phyloP scores from a whole-genome alignment of 1,284 basidiomycete species.

The Melampsora americana region DNA sequence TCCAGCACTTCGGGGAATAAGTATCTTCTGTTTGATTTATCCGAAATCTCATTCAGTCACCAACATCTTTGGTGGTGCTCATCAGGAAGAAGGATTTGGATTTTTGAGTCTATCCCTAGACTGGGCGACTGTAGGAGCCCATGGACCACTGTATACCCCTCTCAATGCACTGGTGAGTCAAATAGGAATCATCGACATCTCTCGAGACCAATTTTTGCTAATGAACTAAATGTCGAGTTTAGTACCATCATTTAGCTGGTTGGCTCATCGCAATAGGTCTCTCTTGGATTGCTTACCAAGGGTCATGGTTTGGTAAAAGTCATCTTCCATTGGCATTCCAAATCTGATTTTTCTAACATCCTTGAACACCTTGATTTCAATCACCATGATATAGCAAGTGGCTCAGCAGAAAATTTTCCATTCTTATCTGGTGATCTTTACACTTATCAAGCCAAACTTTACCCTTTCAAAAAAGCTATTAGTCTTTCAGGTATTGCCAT shows the following conservation, averaged over 20 bases:
- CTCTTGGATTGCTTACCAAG: conserved; percentile 28
- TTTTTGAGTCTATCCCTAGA: conserved; percentile 7
- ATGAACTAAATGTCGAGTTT: neutral
- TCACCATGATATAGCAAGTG: neutral
- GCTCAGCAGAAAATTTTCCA: neutral
- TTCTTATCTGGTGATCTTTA: conserved; percentile 1
- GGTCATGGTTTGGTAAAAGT: conserved; percentile 38
- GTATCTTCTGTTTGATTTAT: neutral
- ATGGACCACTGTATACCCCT: conserved; percentile 11
- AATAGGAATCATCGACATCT: no score
- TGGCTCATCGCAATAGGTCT: conserved; percentile 26
- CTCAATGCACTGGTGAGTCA: neutral
- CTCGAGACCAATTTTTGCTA: neutral
- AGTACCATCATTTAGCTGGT: conserved; percentile 35
- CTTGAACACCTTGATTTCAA: neutral
- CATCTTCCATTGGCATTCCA: neutral
- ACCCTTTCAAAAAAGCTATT: conserved; percentile 7
- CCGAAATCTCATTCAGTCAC: neutral
- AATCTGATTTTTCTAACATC: neutral
- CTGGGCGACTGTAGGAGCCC: neutral
- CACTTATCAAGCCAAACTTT: neutral
- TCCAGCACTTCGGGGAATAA: conserved; percentile 27
- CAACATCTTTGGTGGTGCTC: neutral
- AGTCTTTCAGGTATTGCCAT: neutral
- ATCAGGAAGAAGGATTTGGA: conserved; percentile 11